phyloP scores from a whole-genome alignment of 371 early-diverging fungal species.

The Syncephalastrum sp. region DNA sequence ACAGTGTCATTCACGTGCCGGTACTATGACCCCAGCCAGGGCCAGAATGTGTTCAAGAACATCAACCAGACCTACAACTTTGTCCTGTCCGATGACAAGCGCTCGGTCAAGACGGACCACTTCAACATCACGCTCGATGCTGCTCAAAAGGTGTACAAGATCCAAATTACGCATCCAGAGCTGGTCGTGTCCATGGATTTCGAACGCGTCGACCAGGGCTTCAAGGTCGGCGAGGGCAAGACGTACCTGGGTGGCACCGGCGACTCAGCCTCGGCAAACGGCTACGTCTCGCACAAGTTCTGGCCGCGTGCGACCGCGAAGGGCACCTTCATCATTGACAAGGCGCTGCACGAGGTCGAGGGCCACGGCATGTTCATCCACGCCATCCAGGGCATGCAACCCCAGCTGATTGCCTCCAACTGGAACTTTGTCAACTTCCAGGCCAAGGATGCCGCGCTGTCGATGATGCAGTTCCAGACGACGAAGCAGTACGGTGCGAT shows the following conservation, averaged over 20 bases:
- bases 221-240: slow-evolving; percentile 81
- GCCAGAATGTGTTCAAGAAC: slow-evolving; percentile 68
- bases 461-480: slow-evolving; percentile 82
- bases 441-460: slow-evolving; percentile 56
- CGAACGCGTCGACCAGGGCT: slow-evolving; percentile 66
- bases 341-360: slow-evolving; percentile 58
- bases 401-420: slow-evolving; percentile 80
- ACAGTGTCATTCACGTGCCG: slow-evolving; percentile 80
- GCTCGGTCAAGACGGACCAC: slow-evolving; percentile 70
- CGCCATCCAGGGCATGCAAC: slow-evolving; percentile 83
- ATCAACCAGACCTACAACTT: slow-evolving; percentile 66
- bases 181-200: slow-evolving; percentile 67
- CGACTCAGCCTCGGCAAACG: slow-evolving; percentile 41
- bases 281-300: slow-evolving; percentile 77
- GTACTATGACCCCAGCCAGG: slow-evolving; percentile 67
- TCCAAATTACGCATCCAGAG: slow-evolving; percentile 61
- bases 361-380: slow-evolving; percentile 82
- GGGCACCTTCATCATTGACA: slow-evolving; percentile 73
- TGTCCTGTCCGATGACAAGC: slow-evolving; percentile 65
- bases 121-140: slow-evolving; percentile 63
- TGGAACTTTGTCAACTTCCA: slow-evolving; percentile 85
- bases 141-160: slow-evolving; percentile 48
- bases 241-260: slow-evolving; percentile 65
- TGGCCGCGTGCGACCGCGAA: slow-evolving; percentile 76
- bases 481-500: slow-evolving; percentile 72